Base-by-base conservation (phyloP, 768 basidiomycete species). In the Agrocybe praecox region DNA sequence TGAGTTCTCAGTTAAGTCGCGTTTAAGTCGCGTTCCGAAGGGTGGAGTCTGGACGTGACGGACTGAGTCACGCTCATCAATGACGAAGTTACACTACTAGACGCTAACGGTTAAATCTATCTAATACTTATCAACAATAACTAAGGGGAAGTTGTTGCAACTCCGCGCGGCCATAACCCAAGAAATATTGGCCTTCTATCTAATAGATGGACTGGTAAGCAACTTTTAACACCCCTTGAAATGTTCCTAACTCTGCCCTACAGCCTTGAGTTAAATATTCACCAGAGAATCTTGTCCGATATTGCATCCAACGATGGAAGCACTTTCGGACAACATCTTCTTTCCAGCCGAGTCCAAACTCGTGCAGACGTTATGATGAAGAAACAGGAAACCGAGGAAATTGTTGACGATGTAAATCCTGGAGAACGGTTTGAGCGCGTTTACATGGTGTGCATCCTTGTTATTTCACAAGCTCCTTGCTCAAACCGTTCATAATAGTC, bases 181-280 rank as follows among this genome's bases (percentile, higher is more conserved):
- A 29, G 26, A 9, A 29, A 29, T 29, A 29, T 9, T 29, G 5
- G 26, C 26, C 9, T 29, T 29, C 26, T 29, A 29, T 29, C 9
- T 29, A 29, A 29, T 9, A 5, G 26, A 58, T 58, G 57, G 57
- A 58, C 34, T 58, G 57, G 57, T 58, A 34, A 46, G 43, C 34
- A 15, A 6, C 17, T 19, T 14, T 18, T 49, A 26, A 19, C 15
- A 42, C n/a, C n/a, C n/a, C n/a, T n/a, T n/a, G n/a, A n/a, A n/a
- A n/a, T n/a, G n/a, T n/a, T 45, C 21, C 5, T 48, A 6, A 44
- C 19, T 10, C 2, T 46, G 12, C 26, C 46, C 29, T 46, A 2
- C 29, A 93, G 91, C 67, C 75, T 94, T 17, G 92, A 94, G 68
- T 71, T 94, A 19, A 87, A 90, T 67, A 85, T 92, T 51, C 87